Evolutionary conservation across 768 basidiomycete species (phyloP).

Genomic region (Holtermanniella nyarrowii): DNA sequence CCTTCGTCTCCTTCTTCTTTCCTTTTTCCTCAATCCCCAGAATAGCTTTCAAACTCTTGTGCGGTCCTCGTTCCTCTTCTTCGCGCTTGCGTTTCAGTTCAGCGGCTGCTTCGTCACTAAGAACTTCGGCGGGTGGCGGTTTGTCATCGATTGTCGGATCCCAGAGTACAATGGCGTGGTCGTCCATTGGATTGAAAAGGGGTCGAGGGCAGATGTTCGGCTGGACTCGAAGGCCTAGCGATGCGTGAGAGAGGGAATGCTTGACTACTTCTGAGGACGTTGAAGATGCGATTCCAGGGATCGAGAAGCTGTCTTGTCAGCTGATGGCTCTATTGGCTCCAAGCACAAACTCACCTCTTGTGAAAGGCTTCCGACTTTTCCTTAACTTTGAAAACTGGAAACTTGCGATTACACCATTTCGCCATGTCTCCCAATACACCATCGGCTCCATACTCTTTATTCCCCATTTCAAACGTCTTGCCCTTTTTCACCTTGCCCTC

Average conservation of each 20-base stretch:
- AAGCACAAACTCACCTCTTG: slow-evolving; percentile 30
- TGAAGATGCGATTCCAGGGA: slow-evolving; percentile 50
- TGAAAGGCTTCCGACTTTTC: slow-evolving; percentile 34
- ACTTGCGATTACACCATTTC: slow-evolving; percentile 40
- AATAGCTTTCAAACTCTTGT: slow-evolving; percentile 70
- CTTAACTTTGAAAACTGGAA: slow-evolving; percentile 48
- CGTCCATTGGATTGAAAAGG: slow-evolving; percentile 92
- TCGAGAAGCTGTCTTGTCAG: slow-evolving; percentile 56
- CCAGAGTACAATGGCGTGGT: slow-evolving; percentile 93
- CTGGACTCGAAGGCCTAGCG: slow-evolving; percentile 76
- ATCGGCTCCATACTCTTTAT: slow-evolving; percentile 54
- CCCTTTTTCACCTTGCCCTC: slow-evolving; percentile 54
- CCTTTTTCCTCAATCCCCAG: slow-evolving; percentile 46
- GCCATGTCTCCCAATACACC: slow-evolving; percentile 53
- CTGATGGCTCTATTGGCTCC: neutral
- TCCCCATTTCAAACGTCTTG: slow-evolving; percentile 49
- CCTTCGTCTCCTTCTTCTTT: slow-evolving; percentile 59
- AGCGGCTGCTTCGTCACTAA: slow-evolving; percentile 48
- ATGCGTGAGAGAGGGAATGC: slow-evolving; percentile 55
- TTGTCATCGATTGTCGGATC: slow-evolving; percentile 87
- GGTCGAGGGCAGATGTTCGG: slow-evolving; percentile 76
- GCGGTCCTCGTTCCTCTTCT: slow-evolving; percentile 63
- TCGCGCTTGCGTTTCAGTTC: slow-evolving; percentile 53
- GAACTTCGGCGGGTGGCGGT: slow-evolving; percentile 18
- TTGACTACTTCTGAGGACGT: slow-evolving; percentile 21